Evolutionary conservation across 768 basidiomycete species (phyloP), one percentile per base, ranked within the genome.

Genomic region (Mycena albidolilacea): DNA sequence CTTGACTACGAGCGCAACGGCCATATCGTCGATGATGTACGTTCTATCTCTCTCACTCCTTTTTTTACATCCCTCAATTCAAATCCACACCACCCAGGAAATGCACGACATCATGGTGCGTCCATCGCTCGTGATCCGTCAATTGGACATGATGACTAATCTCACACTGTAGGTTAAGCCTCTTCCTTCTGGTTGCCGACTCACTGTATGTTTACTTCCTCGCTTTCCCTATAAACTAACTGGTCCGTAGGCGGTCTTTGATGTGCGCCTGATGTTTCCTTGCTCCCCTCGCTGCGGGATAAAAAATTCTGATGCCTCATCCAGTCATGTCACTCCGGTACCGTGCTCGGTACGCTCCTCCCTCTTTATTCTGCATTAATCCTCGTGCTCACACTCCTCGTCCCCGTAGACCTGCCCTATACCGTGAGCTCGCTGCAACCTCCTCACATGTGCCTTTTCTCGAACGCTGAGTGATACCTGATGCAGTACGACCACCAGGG

Each of bases 1-100:
- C 79, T 97, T 21, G 97, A 99, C 81, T 95, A 91, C 85, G 88
- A 94, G 84, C 82, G 84, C 52, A 84, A 85, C 0, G 95, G 96
- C 0, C 87, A 93, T 67, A 97, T 99, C 67, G 83, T 96, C n/a
- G 97, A 90, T 77, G 88, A 90, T 79, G 89, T 89, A 63, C 12
- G 30, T 30, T 30, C 30, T 4, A 30, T 30, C 30, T 30, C 30
- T 3, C 30, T 30, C 30, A 4, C 23, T 23, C 23, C 23, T 23
- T 30, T 30, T 30, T 30, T 30, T 30, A 30, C 30, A 30, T 30
- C 30, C 30, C 30, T 30, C 30, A 3, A 30, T 30, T 30, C 30
- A 30, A 30, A 30, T 30, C 30, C 30, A 30, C 30, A 30, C 30
- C 30, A 30, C 30, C 30, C 30, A 30, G 30, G 30, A 30, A 30